A percentile compares a stretch with the other conserved stretches of the same genome.
phyloP scores from a whole-genome alignment of 1,284 basidiomycete species.

The Papiliotrema nemorosa region DNA sequence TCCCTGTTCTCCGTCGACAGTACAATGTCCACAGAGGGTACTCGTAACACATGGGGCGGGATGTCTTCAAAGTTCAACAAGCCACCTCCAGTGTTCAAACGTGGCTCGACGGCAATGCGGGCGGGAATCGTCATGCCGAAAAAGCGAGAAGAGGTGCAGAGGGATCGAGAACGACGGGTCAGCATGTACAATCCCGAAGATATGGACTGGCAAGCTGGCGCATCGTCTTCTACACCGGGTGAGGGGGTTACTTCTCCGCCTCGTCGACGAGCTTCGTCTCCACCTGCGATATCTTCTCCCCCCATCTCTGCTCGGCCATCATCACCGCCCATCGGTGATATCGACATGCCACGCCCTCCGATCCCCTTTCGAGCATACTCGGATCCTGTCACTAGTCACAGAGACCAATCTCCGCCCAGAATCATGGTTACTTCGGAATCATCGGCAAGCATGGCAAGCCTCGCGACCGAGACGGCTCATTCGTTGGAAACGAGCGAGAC shows the following conservation, averaged over 20 bases:
- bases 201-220: background rate
- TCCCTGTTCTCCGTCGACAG: background rate
- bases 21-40: too few species aligned
- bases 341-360: too few species aligned
- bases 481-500: background rate
- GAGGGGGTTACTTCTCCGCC: background rate
- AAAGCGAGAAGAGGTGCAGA: conserved; percentile 3
- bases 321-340: too few species aligned
- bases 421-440: conserved; percentile 5
- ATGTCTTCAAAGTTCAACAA: conserved; percentile 3
- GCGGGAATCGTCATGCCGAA: conserved; percentile 9
- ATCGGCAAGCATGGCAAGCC: background rate
- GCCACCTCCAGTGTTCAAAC: conserved; percentile 4
- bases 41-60: conserved; percentile 7
- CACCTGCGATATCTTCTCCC: background rate
- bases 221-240: background rate
- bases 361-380: too few species aligned
- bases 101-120: background rate
- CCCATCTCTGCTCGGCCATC: too few species aligned
- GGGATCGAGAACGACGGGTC: conserved; percentile 1
- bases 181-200: background rate
- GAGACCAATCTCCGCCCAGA: background rate
- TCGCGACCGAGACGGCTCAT: conserved; percentile 1
- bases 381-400: too few species aligned
- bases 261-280: background rate